Evolutionary conservation across 2,329 filamentous ascomycete species (phyloP), one percentile per base, ranked within the genome.

Genomic region (Xylariaceae sp.): DNA sequence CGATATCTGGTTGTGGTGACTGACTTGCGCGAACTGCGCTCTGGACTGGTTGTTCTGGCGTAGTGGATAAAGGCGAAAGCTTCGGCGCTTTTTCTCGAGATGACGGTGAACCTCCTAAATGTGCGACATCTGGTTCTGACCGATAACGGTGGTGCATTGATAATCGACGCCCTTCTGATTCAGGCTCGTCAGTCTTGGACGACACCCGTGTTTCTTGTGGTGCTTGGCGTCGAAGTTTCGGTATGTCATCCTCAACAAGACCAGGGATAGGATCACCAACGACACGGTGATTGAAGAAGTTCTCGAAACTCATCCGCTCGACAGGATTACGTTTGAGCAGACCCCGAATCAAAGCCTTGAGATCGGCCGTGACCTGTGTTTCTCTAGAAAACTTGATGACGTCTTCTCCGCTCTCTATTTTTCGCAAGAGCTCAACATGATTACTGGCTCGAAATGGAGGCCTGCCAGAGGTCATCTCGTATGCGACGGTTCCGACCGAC

Each of bases 401-500:
- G 65, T 97, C 92, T 55, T 95, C 87, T 15, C 87, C 85, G 52
- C 86, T 86, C 67, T 97, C 92, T 57, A 99, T 99, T 72, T 88
- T 94, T 53, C 89, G 83, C 39, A 97, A 78, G 33, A 99, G 75
- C 66, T 99, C 94, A 38, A 99, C 91, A 64, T 99, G 94, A 65
- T 99, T 97, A 48, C 83, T 83, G 31, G 94, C 94, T 57, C 90
- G 81, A 71, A 97, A 99, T 0, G 94, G 94, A 18, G 94, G 90
- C 54, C 83, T 86, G 46, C 91, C 92, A 6, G 86, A 89, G 53
- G 94, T 83, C 91, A 99, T 96, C 71, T 99, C 94, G 66, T 90
- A 96, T 19, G 95, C 74, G 9, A 99, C 94, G 15, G 94, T 96
- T 44, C 94, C 94, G 32, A 96, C 90, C 18, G 94, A 99, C 94